Conservation (phyloP, 257 asterid species). For the Sherardia arvensis region DNA sequence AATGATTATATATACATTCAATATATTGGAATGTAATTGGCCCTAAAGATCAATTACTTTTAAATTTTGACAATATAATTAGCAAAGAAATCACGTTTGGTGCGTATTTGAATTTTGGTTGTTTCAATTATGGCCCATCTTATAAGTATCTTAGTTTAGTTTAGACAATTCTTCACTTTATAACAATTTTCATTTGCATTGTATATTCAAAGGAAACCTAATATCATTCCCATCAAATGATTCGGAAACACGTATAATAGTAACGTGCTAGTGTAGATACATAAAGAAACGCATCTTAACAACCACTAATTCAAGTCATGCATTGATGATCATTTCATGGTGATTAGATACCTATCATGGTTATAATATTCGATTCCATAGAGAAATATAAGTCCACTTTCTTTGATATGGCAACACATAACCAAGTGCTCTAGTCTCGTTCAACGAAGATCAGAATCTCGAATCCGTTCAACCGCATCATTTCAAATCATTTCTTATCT, state of each 20-base stretch:
- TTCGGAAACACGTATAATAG: conserved; percentile 5
- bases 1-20: too few relatives aligned
- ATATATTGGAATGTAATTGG: too few relatives aligned
- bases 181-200: conserved; percentile 12
- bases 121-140: conserved; percentile 21
- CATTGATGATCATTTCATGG: conserved; percentile 10
- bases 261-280: background rate
- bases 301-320: conserved; percentile 16
- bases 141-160: conserved; percentile 15
- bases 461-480: too few relatives aligned
- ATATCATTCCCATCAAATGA: conserved; percentile 1
- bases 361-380: conserved; percentile 15
- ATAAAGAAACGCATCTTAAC: conserved; percentile 13
- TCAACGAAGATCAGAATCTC: too few relatives aligned
- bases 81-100: background rate
- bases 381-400: conserved; percentile 8
- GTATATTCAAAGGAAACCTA: background rate
- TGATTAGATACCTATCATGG: conserved; percentile 19
- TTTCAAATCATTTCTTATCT: too few relatives aligned
- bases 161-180: conserved; percentile 22
- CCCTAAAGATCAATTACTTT: too few relatives aligned
- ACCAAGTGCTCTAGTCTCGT: too few relatives aligned
- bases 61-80: too few relatives aligned
- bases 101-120: background rate
- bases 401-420: background rate